Base-by-base conservation (phyloP, 495 filamentous ascomycete species). In the Trichocladium uniseriatum region DNA sequence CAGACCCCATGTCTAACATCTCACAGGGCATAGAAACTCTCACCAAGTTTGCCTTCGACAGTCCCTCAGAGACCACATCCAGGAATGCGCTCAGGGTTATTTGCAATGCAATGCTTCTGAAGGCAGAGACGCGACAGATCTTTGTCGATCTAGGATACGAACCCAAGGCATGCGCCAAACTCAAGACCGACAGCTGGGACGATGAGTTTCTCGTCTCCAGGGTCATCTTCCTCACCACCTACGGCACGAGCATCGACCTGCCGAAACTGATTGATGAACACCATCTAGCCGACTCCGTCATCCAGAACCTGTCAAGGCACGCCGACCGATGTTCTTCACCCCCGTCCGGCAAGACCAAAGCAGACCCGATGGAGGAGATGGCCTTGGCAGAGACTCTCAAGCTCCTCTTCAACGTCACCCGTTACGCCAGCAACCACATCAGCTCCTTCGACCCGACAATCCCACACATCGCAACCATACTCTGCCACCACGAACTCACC, bases 181-280 rank as follows among this genome's bases (percentile, higher is more conserved):
- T 96, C 29, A 83, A 86, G 78, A 82, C 72, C 54, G 83, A 90
- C 61, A 83, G 73, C 56, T 73, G 75, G 14, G 89, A 97, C 42
- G 86, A 98, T 57, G 90, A 98, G 62, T 94, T 98, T 68, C 70
- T 96, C 0, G 69, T 79, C 29, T 84, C 84, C 36, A 78, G 92
- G 28, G 83, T 98, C 18, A 67, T 97, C 8, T 89, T 97, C 51
- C 70, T 96, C 2, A 78, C 83, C 11, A 97, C 92, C 0, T 97
- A 96, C 57, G 77, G 80, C 24, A 89, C 89, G 5, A 79, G 75
- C 5, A 58, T 86, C 42, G 71, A 89, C 53, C 81, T 92, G 43
- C 69, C 76, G 22, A 65, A 71, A 0, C 75, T 95, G 2, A 78
- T 95, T 46, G 77, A 84, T 28, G 60, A 89, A 20, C 67, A 91